Evolutionary conservation across 139 green algal species (phyloP).

Genomic region (Auxenochlorella pyrenoidosa): DNA sequence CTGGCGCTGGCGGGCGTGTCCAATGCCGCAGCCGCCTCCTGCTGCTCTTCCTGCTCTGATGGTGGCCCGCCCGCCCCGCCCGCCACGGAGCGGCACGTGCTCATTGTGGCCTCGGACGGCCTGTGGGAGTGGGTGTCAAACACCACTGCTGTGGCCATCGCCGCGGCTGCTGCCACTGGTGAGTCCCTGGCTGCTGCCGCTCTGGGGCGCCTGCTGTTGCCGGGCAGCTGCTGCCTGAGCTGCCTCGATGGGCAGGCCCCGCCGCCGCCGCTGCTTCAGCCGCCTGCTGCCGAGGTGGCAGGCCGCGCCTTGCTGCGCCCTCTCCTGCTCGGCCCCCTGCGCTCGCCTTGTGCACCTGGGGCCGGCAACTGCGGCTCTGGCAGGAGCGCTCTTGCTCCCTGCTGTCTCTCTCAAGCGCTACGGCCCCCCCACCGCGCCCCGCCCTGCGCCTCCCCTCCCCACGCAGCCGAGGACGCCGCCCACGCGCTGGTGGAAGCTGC

Average conservation of each 20-base stretch:
- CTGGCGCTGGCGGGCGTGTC: neutral
- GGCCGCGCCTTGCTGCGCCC: neutral
- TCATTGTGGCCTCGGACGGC: constrained; percentile 57
- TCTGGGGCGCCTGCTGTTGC: too few relatives aligned
- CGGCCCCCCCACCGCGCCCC: neutral
- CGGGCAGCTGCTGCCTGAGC: neutral
- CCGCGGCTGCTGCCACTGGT: constrained; percentile 8
- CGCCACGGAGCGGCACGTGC: constrained; percentile 12
- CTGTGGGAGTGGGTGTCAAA: constrained; percentile 56
- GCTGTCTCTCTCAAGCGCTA: too few relatives aligned
- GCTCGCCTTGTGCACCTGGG: too few relatives aligned
- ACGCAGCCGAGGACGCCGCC: constrained; percentile 44
- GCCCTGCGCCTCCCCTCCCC: neutral
- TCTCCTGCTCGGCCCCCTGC: too few relatives aligned
- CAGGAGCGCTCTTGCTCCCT: too few relatives aligned
- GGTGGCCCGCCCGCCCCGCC: neutral
- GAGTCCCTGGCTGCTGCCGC: neutral
- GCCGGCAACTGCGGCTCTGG: neutral
- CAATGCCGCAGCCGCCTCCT: neutral
- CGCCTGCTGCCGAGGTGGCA: neutral
- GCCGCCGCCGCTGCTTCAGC: neutral
- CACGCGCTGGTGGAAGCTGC: constrained; percentile 43
- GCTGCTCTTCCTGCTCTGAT: neutral
- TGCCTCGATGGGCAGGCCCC: neutral
- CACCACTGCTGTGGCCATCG: constrained; percentile 50